These are phyloP conservation scores for Bruguiera hainesii DNA, from an alignment of 441 rosid genomes.

Conservation along the genomic window DNA sequence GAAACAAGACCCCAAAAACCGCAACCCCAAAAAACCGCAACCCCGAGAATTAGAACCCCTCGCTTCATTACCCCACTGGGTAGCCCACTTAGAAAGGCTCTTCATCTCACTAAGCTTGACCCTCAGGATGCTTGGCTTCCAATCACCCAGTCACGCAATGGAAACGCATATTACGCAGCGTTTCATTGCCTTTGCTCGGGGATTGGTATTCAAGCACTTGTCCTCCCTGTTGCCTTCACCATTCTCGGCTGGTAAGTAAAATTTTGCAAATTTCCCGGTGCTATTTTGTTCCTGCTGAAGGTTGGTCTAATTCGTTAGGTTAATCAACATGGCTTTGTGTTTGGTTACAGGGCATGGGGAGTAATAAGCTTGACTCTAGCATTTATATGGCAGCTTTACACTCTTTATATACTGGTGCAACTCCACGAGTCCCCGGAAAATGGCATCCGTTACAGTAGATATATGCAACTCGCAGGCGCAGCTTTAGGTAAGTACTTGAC, in stretches of 20 bases:
- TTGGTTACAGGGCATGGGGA: slow-evolving; percentile 68
- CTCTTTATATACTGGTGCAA: slow-evolving; percentile 64
- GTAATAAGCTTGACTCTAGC: slow-evolving; percentile 43
- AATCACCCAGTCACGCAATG: slow-evolving; percentile 64
- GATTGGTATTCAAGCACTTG: slow-evolving; percentile 64
- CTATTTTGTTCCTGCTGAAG: neutral
- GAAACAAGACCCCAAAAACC: slow-evolving; percentile 31
- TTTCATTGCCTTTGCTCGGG: slow-evolving; percentile 72
- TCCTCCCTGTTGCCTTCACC: slow-evolving; percentile 65
- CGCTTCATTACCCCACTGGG: slow-evolving; percentile 57
- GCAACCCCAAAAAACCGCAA: slow-evolving; percentile 32
- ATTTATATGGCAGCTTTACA: slow-evolving; percentile 85
- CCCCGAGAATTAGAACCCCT: slow-evolving; percentile 38
- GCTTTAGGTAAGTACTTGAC: slow-evolving; percentile 50
- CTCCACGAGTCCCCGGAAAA: slow-evolving; percentile 70
- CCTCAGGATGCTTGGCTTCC: slow-evolving; percentile 78
- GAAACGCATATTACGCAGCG: slow-evolving; percentile 58
- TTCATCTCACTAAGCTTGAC: slow-evolving; percentile 55
- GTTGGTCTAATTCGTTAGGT: no score
- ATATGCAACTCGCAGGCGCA: slow-evolving; percentile 55
- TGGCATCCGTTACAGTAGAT: slow-evolving; percentile 71
- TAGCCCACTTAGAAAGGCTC: slow-evolving; percentile 49
- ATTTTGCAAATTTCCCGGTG: neutral
- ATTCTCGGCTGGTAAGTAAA: slow-evolving; percentile 53
- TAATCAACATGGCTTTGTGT: neutral